Conservation (phyloP, 129 eudicot genomes). For the Dittrichia graveolens region DNA sequence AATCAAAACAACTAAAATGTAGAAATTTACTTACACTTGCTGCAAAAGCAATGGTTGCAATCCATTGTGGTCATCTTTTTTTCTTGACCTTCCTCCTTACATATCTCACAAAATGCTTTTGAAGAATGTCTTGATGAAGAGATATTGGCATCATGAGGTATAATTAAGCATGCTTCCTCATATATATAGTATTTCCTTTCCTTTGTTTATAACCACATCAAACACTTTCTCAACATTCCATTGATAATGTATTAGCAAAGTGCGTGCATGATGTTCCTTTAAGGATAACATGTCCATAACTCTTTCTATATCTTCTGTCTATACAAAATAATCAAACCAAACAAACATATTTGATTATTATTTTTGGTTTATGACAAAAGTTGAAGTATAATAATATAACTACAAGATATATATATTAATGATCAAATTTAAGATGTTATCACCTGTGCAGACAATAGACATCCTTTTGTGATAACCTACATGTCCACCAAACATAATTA, state of each 20-base stretch:
- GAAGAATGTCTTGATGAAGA: background rate
- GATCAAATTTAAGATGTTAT: no score
- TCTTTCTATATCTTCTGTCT: background rate
- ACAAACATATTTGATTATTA: background rate
- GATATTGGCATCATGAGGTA: background rate
- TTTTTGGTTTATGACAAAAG: no score
- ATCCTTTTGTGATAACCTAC: background rate
- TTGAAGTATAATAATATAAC: no score
- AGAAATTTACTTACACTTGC: background rate
- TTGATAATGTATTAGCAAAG: background rate
- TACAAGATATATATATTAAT: no score
- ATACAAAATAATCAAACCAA: background rate
- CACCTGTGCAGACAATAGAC: background rate
- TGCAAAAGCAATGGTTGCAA: conserved; percentile 1
- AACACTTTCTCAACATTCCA: background rate
- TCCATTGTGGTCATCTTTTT: background rate
- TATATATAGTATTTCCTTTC: background rate
- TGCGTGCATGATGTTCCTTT: background rate
- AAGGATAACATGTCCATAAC: background rate
- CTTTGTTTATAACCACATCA: background rate
- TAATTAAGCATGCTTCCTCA: background rate
- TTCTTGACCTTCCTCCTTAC: background rate
- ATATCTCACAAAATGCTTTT: background rate
- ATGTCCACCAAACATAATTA: background rate
- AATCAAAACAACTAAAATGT: background rate